Evolutionary conservation across 2,329 filamentous ascomycete species (phyloP).

Genomic region (Lachnellula willkommii): DNA sequence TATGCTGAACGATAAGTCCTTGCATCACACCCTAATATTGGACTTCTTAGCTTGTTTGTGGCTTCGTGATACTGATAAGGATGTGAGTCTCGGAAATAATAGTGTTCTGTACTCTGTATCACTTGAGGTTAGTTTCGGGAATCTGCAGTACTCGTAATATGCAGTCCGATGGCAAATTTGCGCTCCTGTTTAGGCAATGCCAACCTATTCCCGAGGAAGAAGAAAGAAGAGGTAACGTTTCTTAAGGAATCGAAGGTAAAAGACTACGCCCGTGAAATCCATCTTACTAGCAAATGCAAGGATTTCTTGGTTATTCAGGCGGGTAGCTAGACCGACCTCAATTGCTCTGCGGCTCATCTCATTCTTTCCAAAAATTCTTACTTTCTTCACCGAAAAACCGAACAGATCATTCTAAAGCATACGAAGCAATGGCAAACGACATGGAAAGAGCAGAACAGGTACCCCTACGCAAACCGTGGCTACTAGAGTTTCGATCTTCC

Average conservation of each 20-base stretch:
- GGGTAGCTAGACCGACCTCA: not conserved
- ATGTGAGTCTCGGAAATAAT: no score
- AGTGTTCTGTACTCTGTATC: no score
- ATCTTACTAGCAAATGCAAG: no score
- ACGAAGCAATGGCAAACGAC: not conserved
- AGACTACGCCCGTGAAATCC: no score
- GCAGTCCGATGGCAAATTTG: no score
- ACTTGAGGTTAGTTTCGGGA: no score
- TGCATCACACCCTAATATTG: not conserved
- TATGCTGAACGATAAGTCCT: not conserved
- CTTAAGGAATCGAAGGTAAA: no score
- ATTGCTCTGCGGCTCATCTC: not conserved
- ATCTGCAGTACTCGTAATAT: no score
- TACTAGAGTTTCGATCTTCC: not conserved
- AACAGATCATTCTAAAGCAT: not conserved
- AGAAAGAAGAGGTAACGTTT: no score
- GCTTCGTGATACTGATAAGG: not conserved
- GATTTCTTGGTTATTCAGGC: no score
- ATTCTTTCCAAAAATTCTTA: not conserved
- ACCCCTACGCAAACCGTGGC: not conserved
- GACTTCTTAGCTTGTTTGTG: not conserved
- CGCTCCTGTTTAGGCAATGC: no score
- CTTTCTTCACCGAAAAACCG: not conserved
- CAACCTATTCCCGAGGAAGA: no score
- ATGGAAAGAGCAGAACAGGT: not conserved